Percentiles rank a stretch among this genome's conserved stretches.
Evolutionary conservation across 176 grass and related monocot genomes (phyloP).

Genomic region (Stipa capillata): DNA sequence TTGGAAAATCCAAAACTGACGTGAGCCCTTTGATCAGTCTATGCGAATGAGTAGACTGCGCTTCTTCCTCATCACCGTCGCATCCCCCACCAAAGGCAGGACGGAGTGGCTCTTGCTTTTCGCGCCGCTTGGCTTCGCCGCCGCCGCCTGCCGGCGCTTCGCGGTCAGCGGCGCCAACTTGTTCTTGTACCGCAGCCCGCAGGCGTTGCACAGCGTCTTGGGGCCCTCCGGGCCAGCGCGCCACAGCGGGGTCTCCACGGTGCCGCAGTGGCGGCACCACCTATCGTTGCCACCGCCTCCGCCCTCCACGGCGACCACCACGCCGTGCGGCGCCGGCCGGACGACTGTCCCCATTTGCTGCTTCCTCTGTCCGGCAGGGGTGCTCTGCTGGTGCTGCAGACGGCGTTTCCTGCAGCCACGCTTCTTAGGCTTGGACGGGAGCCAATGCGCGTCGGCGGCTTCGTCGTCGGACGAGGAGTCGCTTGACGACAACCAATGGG

Average conservation of each 20-base stretch:
- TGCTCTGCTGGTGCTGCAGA: not conserved
- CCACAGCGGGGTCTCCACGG: not conserved
- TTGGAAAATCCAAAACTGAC: too few species aligned
- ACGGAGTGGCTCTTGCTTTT: not conserved
- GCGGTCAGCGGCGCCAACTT: not conserved
- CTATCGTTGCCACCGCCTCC: not conserved
- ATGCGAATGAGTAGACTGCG: not conserved
- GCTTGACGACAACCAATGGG: not conserved
- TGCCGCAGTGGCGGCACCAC: not conserved
- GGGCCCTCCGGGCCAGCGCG: conserved; percentile 32
- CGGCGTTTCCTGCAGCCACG: not conserved
- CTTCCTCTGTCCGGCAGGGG: not conserved
- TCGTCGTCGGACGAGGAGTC: not conserved
- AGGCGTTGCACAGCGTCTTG: conserved; percentile 98
- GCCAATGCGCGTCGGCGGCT: not conserved
- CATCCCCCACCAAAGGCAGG: not conserved
- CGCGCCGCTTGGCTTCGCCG: not conserved
- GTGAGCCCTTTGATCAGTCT: not conserved
- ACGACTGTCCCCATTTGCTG: not conserved
- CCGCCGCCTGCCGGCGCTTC: not conserved
- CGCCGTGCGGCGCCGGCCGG: not conserved
- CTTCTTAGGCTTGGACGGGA: not conserved
- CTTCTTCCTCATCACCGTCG: conserved; percentile 1
- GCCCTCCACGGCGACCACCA: not conserved
- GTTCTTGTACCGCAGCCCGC: conserved; percentile 68